Evolutionary conservation across 345 rosid genomes (phyloP), one percentile per base, ranked within the genome.

Genomic region (Zanthoxylum bungeanum): DNA sequence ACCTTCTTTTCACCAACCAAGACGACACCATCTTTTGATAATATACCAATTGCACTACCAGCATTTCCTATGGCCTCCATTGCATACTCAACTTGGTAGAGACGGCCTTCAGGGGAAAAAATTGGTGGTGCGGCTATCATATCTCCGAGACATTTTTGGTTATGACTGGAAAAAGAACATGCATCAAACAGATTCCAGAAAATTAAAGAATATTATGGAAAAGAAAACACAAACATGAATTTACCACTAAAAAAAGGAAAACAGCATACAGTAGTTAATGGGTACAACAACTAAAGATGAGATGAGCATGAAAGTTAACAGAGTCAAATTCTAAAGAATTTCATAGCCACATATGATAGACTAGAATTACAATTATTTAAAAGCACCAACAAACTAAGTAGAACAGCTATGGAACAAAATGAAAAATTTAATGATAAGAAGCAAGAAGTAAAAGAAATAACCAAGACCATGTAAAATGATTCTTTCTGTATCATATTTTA

Each of bases 11-110:
- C 98, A 44, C 98, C 98, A 19, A 92, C 82, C 82, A 94, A 73
- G 59, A 94, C 91, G 31, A 90, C 97, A 4, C 98, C 98, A 36
- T 94, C 98, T 84, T 90, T 89, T 7, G 98, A 79, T 39, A 94
- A 73, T 73, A 94, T 85, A 33, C 98, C 98, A 56, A 94, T 92
- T 0, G 98, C 98, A 76, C 86, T 80, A 22, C 97, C 98, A 1
- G 98, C 98, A 76, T 92, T 88, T 25, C 98, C 98, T 60, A 94
- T 94, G 72, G 98, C 98, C 74, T 92, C 98, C 97, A 92, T 92
- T 12, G 97, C 98, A 63, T 89, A 92, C 79, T 92, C 98, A 12
- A 94, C 98, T 75, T 92, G 98, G 82, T 94, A 94, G 39, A 92
- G 97, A 74, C 97, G 91, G 33, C 98, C 98, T 84, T 94, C 98